phyloP scores from a whole-genome alignment of 2,329 filamentous ascomycete species.

The Sclerotinia spermophila region DNA sequence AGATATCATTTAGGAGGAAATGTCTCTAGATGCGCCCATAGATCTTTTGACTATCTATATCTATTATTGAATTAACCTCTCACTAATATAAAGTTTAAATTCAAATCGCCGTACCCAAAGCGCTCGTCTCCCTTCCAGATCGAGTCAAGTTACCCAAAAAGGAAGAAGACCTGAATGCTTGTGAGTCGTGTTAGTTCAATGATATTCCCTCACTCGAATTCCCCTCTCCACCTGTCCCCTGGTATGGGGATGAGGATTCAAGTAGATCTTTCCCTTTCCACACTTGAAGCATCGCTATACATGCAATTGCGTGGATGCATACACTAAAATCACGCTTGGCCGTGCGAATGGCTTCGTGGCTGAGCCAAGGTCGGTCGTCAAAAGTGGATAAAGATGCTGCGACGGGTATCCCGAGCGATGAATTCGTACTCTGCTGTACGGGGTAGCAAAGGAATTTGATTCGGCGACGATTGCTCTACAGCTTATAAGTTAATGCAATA shows the following conservation, averaged over 20 bases:
- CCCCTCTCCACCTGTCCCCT: not conserved
- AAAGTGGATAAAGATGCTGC: not conserved
- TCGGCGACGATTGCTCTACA: not conserved
- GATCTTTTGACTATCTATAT: not conserved
- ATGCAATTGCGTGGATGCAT: not conserved
- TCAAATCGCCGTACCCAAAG: not conserved
- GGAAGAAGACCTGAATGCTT: not conserved
- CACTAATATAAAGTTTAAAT: not conserved
- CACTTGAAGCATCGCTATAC: not conserved
- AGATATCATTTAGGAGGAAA: not conserved
- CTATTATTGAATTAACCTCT: not conserved
- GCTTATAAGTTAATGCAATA: not conserved
- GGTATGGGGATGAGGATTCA: not conserved
- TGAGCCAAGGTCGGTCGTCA: not conserved
- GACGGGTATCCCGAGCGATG: not conserved
- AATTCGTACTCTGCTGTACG: not conserved
- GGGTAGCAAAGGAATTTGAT: not conserved
- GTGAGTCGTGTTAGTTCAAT: not conserved
- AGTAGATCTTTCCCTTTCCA: not conserved
- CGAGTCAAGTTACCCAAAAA: not conserved
- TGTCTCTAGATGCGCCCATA: not conserved
- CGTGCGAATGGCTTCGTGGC: not conserved
- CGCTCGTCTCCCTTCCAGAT: not conserved
- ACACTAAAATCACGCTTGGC: not conserved
- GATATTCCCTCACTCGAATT: not conserved